Conservation (phyloP, 306 rosid species). For the Biancaea sappan region DNA sequence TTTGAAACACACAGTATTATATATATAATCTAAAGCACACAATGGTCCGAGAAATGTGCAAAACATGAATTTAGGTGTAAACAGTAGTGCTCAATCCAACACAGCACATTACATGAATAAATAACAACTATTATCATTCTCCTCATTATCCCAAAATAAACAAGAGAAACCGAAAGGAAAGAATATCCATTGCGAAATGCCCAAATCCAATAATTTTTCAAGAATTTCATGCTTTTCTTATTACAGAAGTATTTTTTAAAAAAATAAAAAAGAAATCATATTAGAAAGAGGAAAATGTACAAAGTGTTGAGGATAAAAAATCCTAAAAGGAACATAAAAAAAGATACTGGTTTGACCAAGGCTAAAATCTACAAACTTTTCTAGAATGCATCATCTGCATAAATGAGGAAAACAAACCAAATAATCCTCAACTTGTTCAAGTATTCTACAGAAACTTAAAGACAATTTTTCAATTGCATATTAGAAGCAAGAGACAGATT, state of each 20-base stretch:
- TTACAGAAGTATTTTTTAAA: no score
- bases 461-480: neutral
- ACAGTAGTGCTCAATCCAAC: neutral
- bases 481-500: neutral
- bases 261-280: no score
- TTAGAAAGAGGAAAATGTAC: no score
- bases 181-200: neutral
- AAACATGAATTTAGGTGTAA: neutral
- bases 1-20: neutral
- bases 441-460: conserved; percentile 2
- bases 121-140: neutral
- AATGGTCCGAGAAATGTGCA: neutral
- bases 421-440: conserved; percentile 5
- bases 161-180: neutral
- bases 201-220: neutral
- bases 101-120: neutral
- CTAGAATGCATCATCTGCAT: neutral
- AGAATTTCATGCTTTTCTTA: neutral
- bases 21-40: conserved; percentile 1
- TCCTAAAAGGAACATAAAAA: no score
- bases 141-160: neutral
- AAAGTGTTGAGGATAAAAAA: no score
- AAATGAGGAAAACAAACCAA: neutral
- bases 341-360: neutral
- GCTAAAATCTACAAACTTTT: neutral